phyloP scores from a whole-genome alignment of 768 basidiomycete genomes.

The Filobasidium floriforme region DNA sequence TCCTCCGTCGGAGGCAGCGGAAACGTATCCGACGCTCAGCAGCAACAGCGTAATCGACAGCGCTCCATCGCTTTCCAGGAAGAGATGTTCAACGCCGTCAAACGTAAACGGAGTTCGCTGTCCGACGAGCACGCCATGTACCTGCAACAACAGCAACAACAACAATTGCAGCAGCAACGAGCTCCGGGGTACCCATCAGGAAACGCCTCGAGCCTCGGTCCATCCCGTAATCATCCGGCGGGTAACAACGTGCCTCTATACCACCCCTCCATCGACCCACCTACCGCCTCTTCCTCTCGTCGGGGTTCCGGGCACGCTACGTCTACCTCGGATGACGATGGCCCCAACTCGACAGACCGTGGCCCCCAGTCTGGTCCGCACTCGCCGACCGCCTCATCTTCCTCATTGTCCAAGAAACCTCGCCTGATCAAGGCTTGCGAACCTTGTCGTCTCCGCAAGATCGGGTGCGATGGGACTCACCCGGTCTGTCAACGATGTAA shows the following conservation, averaged over 20 bases:
- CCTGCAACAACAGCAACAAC: not conserved
- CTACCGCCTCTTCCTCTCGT: not conserved
- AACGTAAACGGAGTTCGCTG: not conserved
- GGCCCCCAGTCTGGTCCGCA: not conserved
- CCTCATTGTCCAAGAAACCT: slow-evolving; percentile 1
- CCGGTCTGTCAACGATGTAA: slow-evolving; percentile 8
- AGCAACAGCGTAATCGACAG: not conserved
- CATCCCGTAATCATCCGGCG: no score
- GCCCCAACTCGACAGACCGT: no score
- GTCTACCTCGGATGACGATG: not conserved
- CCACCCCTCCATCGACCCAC: no score
- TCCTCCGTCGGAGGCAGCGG: no score
- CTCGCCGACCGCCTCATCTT: not conserved
- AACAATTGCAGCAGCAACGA: no score
- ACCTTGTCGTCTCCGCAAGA: slow-evolving; percentile 8
- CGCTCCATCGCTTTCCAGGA: not conserved
- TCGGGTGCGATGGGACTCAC: slow-evolving; percentile 5
- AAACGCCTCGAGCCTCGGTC: no score
- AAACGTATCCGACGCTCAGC: no score
- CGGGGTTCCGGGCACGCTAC: not conserved
- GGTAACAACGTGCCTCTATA: no score
- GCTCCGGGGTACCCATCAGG: no score
- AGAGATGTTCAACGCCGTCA: not conserved
- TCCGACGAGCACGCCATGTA: not conserved
- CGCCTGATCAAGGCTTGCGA: slow-evolving; percentile 8